Percentiles rank a stretch among this genome's conserved stretches.
Evolutionary conservation across 768 basidiomycete genomes (phyloP).

Genomic region (Leccinum rimulosum): DNA sequence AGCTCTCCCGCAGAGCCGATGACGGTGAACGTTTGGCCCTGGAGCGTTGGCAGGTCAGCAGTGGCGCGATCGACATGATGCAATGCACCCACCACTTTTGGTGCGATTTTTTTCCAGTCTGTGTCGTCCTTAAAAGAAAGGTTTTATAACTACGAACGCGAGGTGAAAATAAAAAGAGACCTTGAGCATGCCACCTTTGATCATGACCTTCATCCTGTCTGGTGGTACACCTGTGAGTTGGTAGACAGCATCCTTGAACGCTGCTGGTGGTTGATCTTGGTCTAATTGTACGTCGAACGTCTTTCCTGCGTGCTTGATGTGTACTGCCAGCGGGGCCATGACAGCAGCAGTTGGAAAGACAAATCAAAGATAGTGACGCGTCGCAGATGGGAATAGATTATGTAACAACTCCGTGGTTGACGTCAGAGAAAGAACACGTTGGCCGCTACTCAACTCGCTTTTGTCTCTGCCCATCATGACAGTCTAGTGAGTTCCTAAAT

Average conservation of each 20-base stretch:
- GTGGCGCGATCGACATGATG: background rate
- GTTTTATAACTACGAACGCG: background rate
- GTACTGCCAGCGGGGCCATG: slow-evolving; percentile 72
- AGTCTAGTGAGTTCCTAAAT: slow-evolving; percentile 37
- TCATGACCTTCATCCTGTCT: slow-evolving; percentile 97
- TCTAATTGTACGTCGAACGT: slow-evolving; percentile 69
- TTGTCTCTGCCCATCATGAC: slow-evolving; percentile 38
- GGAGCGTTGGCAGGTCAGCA: slow-evolving; percentile 1
- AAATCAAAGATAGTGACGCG: slow-evolving; percentile 16
- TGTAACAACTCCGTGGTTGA: slow-evolving; percentile 22
- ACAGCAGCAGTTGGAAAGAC: background rate
- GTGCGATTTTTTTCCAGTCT: slow-evolving; percentile 77
- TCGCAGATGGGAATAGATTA: slow-evolving; percentile 32
- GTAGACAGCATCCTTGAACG: slow-evolving; percentile 84
- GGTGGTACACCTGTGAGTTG: slow-evolving; percentile 80
- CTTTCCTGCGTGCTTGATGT: slow-evolving; percentile 91
- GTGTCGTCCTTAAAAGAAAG: slow-evolving; percentile 68
- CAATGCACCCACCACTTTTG: slow-evolving; percentile 64
- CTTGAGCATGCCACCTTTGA: slow-evolving; percentile 90
- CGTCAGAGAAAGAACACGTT: slow-evolving; percentile 27
- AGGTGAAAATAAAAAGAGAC: slow-evolving; percentile 36
- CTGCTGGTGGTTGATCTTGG: slow-evolving; percentile 59
- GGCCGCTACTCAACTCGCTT: slow-evolving; percentile 4
- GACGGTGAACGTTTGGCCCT: slow-evolving; percentile 91
- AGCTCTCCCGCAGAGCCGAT: slow-evolving; percentile 93